phyloP scores from a whole-genome alignment of 176 grass and related monocot genomes.

The Oryza glumipatula region DNA sequence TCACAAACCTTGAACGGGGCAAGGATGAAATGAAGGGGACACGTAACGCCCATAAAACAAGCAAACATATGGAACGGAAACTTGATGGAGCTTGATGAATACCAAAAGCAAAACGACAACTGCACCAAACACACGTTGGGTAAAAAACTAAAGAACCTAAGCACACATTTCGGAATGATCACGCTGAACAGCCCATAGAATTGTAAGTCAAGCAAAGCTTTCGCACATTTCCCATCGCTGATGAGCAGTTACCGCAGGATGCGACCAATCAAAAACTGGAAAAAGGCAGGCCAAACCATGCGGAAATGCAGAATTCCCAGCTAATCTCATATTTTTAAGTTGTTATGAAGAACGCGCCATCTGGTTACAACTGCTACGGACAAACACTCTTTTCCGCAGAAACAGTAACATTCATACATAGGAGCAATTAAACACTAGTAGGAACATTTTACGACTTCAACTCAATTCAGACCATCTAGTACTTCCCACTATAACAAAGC shows the following conservation, averaged over 20 bases:
- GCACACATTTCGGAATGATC: background rate
- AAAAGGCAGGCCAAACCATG: background rate
- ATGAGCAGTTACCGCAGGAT: background rate
- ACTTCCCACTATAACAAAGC: background rate
- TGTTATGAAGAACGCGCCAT: background rate
- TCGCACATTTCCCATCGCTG: background rate
- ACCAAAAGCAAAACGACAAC: background rate
- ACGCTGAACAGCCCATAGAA: background rate
- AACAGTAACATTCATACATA: background rate
- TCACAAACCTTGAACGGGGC: background rate
- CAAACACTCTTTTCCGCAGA: background rate
- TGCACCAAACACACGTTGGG: background rate
- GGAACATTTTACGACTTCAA: background rate
- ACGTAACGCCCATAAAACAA: too few relatives aligned
- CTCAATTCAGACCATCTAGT: background rate
- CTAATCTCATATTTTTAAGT: background rate
- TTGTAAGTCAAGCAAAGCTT: background rate
- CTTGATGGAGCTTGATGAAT: too few relatives aligned
- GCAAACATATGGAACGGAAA: too few relatives aligned
- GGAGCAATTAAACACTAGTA: background rate
- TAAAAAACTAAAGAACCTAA: background rate
- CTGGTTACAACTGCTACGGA: conserved; percentile 35
- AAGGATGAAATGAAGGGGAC: background rate
- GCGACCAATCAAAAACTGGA: background rate
- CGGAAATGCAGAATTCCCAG: background rate